phyloP scores from a whole-genome alignment of 192 early-diverging fungal species.

The Chytriomyces hyalinus region DNA sequence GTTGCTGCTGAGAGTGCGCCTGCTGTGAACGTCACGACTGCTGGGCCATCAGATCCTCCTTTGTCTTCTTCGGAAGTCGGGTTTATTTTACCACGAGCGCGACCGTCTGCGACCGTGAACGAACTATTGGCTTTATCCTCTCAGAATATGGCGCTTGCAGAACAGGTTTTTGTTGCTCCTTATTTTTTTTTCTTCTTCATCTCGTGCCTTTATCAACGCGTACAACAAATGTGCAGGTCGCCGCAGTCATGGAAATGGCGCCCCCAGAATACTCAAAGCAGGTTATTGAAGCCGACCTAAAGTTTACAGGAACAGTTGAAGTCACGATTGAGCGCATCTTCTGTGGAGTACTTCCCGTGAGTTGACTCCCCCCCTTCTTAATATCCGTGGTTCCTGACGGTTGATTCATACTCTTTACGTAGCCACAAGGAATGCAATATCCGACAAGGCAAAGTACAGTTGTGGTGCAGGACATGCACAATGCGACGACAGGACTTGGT shows the following conservation, averaged over 20 bases:
- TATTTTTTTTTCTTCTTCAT: too few species aligned
- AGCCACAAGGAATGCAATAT: background rate
- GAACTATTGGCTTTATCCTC: background rate
- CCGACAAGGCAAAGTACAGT: background rate
- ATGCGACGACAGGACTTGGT: background rate
- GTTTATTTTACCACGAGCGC: too few species aligned
- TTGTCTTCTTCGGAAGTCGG: too few species aligned
- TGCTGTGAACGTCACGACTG: too few species aligned
- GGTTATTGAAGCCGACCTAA: conserved; percentile 30
- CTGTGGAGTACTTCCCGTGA: conserved; percentile 1
- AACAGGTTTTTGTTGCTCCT: too few species aligned
- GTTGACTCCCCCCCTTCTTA: background rate
- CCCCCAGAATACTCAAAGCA: conserved; percentile 20
- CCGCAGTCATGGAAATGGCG: conserved; percentile 15
- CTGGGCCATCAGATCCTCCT: too few species aligned
- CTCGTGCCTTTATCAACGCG: background rate
- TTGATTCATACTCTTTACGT: background rate
- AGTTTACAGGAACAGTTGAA: conserved; percentile 35
- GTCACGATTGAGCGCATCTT: conserved; percentile 35
- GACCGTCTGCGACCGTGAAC: background rate
- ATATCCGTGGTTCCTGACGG: background rate
- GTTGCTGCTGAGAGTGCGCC: too few species aligned
- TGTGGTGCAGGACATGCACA: background rate
- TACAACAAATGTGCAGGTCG: conserved; percentile 6
- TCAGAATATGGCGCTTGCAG: background rate